A percentile compares a stretch with the other conserved stretches of the same genome.
These are phyloP conservation scores for Vanrija sp. DNA, from an alignment of 1,284 basidiomycete species.

Conservation along the genomic window DNA sequence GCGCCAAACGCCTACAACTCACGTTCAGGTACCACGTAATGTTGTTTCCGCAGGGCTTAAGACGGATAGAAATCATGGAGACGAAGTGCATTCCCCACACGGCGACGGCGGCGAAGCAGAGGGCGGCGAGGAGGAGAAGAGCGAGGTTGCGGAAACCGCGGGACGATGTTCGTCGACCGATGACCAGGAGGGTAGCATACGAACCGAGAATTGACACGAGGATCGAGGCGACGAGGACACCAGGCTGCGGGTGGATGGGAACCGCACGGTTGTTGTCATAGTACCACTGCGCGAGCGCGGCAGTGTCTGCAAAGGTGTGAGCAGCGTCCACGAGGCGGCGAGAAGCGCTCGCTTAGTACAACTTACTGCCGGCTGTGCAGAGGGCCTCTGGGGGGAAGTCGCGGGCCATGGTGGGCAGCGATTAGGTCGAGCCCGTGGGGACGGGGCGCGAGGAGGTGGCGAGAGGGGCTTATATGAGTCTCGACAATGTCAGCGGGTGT, in stretches of 20 bases:
- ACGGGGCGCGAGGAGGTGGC: neutral
- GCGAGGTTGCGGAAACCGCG: slow-evolving; percentile 48
- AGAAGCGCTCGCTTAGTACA: neutral
- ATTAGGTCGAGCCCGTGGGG: neutral
- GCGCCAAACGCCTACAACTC: slow-evolving; percentile 7
- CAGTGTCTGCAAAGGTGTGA: slow-evolving; percentile 25
- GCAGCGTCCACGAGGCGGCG: neutral
- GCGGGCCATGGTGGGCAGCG: slow-evolving; percentile 2
- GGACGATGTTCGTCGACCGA: slow-evolving; percentile 50
- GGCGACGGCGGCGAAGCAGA: slow-evolving; percentile 83
- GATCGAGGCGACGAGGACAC: slow-evolving; percentile 52
- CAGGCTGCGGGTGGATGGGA: slow-evolving; percentile 48
- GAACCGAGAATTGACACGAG: slow-evolving; percentile 53
- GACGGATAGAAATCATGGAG: slow-evolving; percentile 50
- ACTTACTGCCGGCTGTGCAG: neutral
- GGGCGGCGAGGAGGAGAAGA: slow-evolving; percentile 58
- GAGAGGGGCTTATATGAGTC: too few relatives aligned
- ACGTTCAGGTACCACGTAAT: slow-evolving; percentile 49
- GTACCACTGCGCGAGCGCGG: slow-evolving; percentile 47
- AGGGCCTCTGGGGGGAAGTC: neutral
- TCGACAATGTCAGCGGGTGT: neutral
- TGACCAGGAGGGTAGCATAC: slow-evolving; percentile 52
- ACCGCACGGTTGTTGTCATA: slow-evolving; percentile 31
- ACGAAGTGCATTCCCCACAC: slow-evolving; percentile 56
- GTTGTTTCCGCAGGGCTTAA: slow-evolving; percentile 38